Percentiles rank a stretch among this genome's conserved stretches.
Conservation (phyloP, 441 rosid species). For the Mallotus repandus region DNA sequence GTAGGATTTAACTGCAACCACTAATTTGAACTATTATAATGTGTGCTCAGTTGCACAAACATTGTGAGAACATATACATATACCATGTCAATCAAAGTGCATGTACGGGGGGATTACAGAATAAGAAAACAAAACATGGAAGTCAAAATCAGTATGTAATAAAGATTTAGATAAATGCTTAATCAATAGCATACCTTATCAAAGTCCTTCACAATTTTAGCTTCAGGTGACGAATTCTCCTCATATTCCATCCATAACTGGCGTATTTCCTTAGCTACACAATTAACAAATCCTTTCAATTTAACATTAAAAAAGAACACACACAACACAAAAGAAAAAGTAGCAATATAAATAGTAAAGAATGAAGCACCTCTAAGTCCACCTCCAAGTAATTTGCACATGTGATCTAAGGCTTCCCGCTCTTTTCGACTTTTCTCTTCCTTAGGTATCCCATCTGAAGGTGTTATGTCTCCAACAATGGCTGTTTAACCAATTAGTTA, state of each 20-base stretch:
- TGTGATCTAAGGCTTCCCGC: slow-evolving; percentile 74
- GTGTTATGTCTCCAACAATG: slow-evolving; percentile 95
- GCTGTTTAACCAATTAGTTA: slow-evolving; percentile 47
- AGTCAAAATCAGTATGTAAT: background rate
- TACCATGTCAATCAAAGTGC: background rate
- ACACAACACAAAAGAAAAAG: background rate
- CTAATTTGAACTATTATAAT: background rate
- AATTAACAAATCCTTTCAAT: background rate
- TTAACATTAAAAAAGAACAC: background rate
- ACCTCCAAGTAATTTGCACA: slow-evolving; percentile 88
- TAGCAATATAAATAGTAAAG: background rate
- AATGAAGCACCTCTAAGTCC: slow-evolving; percentile 57
- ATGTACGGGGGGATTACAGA: background rate
- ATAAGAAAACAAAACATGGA: background rate
- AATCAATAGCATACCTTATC: slow-evolving; percentile 55
- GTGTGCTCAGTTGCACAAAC: background rate
- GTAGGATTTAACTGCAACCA: background rate
- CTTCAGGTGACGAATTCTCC: slow-evolving; percentile 76
- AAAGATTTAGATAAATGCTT: background rate
- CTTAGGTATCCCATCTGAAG: slow-evolving; percentile 77
- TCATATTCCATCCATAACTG: slow-evolving; percentile 89
- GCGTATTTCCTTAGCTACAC: slow-evolving; percentile 65
- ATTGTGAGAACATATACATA: background rate
- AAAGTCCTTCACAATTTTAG: slow-evolving; percentile 90
- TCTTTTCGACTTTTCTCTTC: slow-evolving; percentile 82